Conservation (phyloP, 2,329 filamentous ascomycete genomes). For the Cladosporium austrohemisphaericum region DNA sequence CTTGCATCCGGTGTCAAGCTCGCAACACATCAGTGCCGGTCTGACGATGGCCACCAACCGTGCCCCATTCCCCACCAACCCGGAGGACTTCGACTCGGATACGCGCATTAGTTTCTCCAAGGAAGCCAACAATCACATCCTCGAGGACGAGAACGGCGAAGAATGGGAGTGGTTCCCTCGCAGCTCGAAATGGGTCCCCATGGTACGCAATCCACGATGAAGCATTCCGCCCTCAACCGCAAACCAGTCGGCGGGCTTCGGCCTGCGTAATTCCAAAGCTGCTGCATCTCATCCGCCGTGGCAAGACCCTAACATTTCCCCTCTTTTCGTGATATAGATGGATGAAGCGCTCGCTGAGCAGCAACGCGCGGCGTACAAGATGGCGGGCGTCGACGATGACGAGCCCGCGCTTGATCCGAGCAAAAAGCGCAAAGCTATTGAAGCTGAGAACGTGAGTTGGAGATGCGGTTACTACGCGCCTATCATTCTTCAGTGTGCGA, state of each 20-base stretch:
- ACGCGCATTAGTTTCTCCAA: slow-evolving; percentile 84
- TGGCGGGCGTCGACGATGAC: slow-evolving; percentile 57
- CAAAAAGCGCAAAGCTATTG: slow-evolving; percentile 42
- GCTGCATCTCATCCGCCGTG: slow-evolving; percentile 8
- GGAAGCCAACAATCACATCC: slow-evolving; percentile 67
- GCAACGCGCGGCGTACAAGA: slow-evolving; percentile 59
- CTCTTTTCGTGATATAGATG: slow-evolving; percentile 39
- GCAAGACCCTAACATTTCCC: slow-evolving; percentile 26
- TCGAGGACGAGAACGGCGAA: slow-evolving; percentile 77
- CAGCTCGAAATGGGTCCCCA: slow-evolving; percentile 70
- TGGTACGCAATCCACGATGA: slow-evolving; percentile 41
- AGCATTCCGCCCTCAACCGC: slow-evolving; percentile 23
- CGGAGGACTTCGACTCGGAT: slow-evolving; percentile 69
- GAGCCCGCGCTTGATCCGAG: slow-evolving; percentile 32
- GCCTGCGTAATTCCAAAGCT: slow-evolving; percentile 2
- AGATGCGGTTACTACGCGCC: no score
- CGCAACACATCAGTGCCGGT: no score
- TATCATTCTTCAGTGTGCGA: background rate
- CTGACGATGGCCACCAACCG: slow-evolving; percentile 22
- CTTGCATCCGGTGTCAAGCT: no score
- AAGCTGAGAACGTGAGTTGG: slow-evolving; percentile 28
- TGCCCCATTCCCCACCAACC: slow-evolving; percentile 50
- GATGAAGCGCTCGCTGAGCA: slow-evolving; percentile 59
- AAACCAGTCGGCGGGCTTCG: slow-evolving; percentile 6
- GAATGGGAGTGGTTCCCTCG: slow-evolving; percentile 79